A percentile compares a stretch with the other conserved stretches of the same genome.
phyloP scores from a whole-genome alignment of 2,329 filamentous ascomycete genomes.

The Epichloe sylvatica region DNA sequence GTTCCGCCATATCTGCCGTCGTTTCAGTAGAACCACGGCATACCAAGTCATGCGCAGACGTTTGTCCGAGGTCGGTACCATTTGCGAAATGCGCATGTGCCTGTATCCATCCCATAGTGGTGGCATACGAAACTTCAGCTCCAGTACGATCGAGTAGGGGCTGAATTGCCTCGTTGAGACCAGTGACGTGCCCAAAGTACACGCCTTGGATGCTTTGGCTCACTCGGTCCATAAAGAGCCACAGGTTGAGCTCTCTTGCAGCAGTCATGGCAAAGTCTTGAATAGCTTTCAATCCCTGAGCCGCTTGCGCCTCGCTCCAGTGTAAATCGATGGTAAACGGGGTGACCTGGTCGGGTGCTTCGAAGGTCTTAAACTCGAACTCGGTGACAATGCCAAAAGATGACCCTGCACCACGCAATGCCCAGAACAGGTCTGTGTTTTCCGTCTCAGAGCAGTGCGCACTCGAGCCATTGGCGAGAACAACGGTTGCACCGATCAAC shows the following conservation, averaged over 20 bases:
- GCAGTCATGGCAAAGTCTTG: constrained; percentile 14
- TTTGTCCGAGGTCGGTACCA: constrained; percentile 11
- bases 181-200: constrained; percentile 14
- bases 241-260: constrained; percentile 17
- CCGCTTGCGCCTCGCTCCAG: constrained; percentile 5
- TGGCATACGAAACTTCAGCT: not conserved
- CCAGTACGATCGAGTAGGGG: not conserved
- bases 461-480: constrained; percentile 23
- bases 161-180: not conserved
- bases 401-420: constrained; percentile 32
- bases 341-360: constrained; percentile 10
- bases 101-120: constrained; percentile 14
- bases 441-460: constrained; percentile 24
- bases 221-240: constrained; percentile 11
- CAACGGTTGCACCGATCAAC: constrained; percentile 24
- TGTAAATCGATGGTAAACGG: constrained; percentile 10
- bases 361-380: constrained; percentile 16
- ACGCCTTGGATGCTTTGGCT: constrained; percentile 12
- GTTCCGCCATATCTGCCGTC: not conserved
- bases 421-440: constrained; percentile 33
- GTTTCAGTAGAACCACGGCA: constrained; percentile 2
- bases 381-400: constrained; percentile 26
- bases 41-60: constrained; percentile 13
- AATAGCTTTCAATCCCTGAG: constrained; percentile 12
- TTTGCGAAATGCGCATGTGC: constrained; percentile 11